phyloP scores from a whole-genome alignment of 148 eudicot species.

The Persicaria tinctoria region DNA sequence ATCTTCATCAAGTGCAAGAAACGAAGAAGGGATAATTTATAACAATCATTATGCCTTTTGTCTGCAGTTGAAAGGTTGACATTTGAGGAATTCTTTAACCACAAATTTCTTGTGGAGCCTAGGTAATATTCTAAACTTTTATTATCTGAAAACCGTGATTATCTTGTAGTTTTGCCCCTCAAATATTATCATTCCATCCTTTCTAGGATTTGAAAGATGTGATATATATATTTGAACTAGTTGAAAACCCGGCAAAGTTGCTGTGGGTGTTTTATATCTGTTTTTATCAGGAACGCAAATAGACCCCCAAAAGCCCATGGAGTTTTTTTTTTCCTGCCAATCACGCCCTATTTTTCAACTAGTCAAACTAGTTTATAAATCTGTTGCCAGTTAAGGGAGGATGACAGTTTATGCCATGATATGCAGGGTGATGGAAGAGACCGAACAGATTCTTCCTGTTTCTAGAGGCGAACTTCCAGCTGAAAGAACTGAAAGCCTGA shows the following conservation, averaged over 20 bases:
- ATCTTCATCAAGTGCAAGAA: neutral
- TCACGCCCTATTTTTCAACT: too few relatives aligned
- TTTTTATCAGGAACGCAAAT: too few relatives aligned
- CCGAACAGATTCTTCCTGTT: conserved; percentile 17
- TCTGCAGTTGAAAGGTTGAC: conserved; percentile 38
- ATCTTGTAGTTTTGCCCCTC: neutral
- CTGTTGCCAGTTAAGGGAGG: neutral
- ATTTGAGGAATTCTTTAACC: conserved; percentile 21
- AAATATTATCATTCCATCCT: neutral
- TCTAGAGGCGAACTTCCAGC: conserved; percentile 19
- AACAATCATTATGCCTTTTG: conserved; percentile 11
- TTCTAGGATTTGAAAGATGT: neutral
- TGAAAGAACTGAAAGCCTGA: conserved; percentile 10
- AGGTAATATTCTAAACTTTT: conserved; percentile 19
- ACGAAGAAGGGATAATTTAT: neutral
- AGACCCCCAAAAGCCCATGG: too few relatives aligned
- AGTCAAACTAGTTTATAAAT: too few relatives aligned
- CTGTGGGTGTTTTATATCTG: too few relatives aligned
- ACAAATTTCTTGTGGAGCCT: conserved; percentile 13
- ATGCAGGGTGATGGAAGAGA: conserved; percentile 22
- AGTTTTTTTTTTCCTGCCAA: too few relatives aligned
- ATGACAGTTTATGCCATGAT: neutral
- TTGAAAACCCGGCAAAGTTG: too few relatives aligned
- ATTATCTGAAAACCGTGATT: conserved; percentile 3
- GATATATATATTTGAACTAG: neutral